Conservation (phyloP, 2,329 filamentous ascomycete genomes). For the Colletotrichum sp. region DNA sequence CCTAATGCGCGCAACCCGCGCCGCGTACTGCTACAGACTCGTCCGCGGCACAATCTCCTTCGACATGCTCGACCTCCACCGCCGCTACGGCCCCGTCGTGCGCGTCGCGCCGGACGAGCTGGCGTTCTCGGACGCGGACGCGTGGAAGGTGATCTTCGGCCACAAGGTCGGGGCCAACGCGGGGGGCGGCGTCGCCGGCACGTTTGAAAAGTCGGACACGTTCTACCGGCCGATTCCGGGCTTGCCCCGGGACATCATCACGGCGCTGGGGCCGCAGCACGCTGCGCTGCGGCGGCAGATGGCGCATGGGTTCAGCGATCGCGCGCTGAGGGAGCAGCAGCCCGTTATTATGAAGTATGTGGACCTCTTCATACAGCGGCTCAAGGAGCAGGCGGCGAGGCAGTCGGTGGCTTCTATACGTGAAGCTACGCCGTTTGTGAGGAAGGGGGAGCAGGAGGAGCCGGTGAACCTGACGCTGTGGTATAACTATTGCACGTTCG, state of each 20-base stretch:
- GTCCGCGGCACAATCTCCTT: neutral
- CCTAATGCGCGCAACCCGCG: neutral
- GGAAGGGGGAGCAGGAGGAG: neutral
- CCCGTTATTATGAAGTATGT: conserved; percentile 40
- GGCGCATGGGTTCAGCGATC: conserved; percentile 27
- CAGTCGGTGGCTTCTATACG: neutral
- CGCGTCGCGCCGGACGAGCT: conserved; percentile 52
- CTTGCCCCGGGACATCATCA: conserved; percentile 23
- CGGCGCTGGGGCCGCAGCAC: neutral
- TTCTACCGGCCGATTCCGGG: conserved; percentile 5
- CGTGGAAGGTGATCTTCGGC: conserved; percentile 47
- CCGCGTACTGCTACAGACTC: neutral
- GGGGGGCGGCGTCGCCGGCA: neutral
- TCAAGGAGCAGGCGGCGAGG: conserved; percentile 32
- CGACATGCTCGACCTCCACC: conserved; percentile 28
- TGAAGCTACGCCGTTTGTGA: neutral
- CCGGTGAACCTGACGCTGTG: conserved; percentile 26
- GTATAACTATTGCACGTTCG: conserved; percentile 34
- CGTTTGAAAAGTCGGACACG: conserved; percentile 6
- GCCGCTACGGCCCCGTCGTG: conserved; percentile 48
- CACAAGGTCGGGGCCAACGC: conserved; percentile 8
- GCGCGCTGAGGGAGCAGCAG: conserved; percentile 27
- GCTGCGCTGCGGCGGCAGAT: conserved; percentile 16
- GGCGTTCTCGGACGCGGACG: conserved; percentile 40
- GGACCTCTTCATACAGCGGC: conserved; percentile 39